A percentile compares a stretch with the other conserved stretches of the same genome.
Evolutionary conservation across 2,329 filamentous ascomycete genomes (phyloP).

Genomic region (Ophiostoma piceae): DNA sequence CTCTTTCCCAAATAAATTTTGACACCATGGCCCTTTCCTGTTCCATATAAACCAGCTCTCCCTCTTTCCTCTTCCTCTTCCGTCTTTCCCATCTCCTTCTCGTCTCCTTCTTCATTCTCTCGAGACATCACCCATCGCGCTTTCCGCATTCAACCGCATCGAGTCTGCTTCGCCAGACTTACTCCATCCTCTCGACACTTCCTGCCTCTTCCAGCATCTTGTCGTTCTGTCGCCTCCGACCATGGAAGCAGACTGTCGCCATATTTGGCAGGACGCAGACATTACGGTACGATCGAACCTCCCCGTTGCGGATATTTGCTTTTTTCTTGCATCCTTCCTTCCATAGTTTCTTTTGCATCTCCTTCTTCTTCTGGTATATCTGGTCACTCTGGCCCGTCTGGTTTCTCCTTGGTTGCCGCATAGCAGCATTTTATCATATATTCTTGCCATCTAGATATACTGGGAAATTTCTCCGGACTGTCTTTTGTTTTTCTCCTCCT

Average conservation of each 20-base stretch:
- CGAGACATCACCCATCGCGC: background rate
- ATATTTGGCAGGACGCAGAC: constrained; percentile 14
- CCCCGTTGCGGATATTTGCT: constrained; percentile 16
- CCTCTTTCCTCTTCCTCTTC: background rate
- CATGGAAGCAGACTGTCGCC: background rate
- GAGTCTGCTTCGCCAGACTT: background rate
- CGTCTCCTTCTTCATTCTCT: background rate
- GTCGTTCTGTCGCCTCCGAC: background rate
- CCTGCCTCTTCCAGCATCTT: background rate
- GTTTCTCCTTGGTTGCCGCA: constrained; percentile 15
- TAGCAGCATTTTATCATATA: constrained; percentile 3
- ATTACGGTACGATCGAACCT: constrained; percentile 20
- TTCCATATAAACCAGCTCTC: background rate
- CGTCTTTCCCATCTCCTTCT: constrained; percentile 3
- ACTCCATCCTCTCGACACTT: background rate
- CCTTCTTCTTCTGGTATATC: background rate
- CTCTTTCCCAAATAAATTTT: background rate
- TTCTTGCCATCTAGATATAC: constrained; percentile 11
- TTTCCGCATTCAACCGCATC: background rate
- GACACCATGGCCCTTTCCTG: background rate
- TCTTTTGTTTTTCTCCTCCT: constrained; percentile 2
- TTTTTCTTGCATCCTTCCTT: background rate
- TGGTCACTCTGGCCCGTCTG: background rate
- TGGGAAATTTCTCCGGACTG: background rate
- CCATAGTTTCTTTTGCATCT: background rate